phyloP scores from a whole-genome alignment of 176 grass and related monocot genomes.

The Phragmites australis region DNA sequence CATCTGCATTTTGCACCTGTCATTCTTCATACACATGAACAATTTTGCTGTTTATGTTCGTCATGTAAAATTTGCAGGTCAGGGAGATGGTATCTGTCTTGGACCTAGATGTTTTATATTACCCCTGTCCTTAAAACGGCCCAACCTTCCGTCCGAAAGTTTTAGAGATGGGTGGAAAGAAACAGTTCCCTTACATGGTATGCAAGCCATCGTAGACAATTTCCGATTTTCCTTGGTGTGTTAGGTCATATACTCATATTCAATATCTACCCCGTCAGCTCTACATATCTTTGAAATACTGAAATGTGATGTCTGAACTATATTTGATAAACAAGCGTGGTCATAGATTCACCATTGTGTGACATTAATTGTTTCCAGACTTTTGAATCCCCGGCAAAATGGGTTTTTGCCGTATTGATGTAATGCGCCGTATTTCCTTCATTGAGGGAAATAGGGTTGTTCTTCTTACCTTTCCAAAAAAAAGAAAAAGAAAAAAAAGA shows the following conservation, averaged over 20 bases:
- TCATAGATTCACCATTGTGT: not conserved
- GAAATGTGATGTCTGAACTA: not conserved
- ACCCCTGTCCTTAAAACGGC: slow-evolving; percentile 84
- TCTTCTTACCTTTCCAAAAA: not conserved
- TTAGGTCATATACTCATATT: slow-evolving; percentile 1
- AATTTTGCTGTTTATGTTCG: not conserved
- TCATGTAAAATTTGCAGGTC: slow-evolving; percentile 58
- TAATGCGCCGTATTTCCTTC: not conserved
- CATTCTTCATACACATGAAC: slow-evolving; percentile 6
- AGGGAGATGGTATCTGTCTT: slow-evolving; percentile 82
- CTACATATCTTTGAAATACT: not conserved
- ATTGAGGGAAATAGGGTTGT: not conserved
- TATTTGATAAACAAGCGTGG: not conserved
- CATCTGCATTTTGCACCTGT: not conserved
- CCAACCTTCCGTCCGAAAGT: slow-evolving; percentile 91
- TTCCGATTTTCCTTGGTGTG: not conserved
- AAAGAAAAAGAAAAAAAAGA: too few species aligned
- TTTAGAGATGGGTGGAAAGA: slow-evolving; percentile 83
- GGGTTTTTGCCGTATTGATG: not conserved
- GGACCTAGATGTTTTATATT: slow-evolving; percentile 93
- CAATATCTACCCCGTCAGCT: not conserved
- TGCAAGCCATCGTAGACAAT: not conserved
- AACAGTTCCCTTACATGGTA: slow-evolving; percentile 99
- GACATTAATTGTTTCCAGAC: not conserved
- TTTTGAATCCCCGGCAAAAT: not conserved